Base-by-base conservation (phyloP, 2,329 filamentous ascomycete genomes). In the Ophiostoma triangulosporum region DNA sequence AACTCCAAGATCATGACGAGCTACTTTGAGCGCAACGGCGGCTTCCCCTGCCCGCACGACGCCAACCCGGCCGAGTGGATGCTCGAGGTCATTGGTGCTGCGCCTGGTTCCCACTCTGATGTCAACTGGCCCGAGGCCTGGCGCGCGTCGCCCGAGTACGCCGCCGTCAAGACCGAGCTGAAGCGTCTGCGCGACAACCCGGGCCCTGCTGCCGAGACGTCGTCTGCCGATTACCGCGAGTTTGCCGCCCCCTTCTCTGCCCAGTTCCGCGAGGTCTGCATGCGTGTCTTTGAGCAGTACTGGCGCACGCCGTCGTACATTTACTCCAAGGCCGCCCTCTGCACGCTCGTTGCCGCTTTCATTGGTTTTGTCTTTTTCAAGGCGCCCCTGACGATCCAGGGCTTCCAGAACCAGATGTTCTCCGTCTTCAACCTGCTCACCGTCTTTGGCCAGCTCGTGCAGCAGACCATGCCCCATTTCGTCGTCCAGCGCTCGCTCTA, bases 271-370 rank as follows among this genome's bases (percentile, higher is more conserved):
- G 75, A 83, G 63, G 86, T 88, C 53, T 75, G 80, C 22, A 66
- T 76, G 59, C 86, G 89, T 62, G 84, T 93, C 29, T 93, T 54
- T 36, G 38, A 54, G 48, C 88, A 95, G 66, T 94, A 93, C 75
- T 95, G 89, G 88, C 85, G 89, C 56, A 90, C 83, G 0, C 89
- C 89, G 0, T 77, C 82, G 5, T 95, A 95, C 71, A 90, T 95
- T 66, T 94, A 91, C 71, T 83, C 86, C 62, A 95, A 95, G 73
- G 65, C 75, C 0, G 71, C 75, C 1, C 80, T 94, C 17, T 88
- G 83, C 64, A 69, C 77, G 24, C 68, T 81, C 15, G 70, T 77
- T 32, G 70, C 83, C 4, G 74, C 94, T 12, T 94, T 91, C 66
- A 86, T 93, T 62, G 88, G 87, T 29, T 88, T 90, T 66, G 83